Base-by-base conservation (phyloP, 1,284 basidiomycete species). In the Fomitopsis palustris region DNA sequence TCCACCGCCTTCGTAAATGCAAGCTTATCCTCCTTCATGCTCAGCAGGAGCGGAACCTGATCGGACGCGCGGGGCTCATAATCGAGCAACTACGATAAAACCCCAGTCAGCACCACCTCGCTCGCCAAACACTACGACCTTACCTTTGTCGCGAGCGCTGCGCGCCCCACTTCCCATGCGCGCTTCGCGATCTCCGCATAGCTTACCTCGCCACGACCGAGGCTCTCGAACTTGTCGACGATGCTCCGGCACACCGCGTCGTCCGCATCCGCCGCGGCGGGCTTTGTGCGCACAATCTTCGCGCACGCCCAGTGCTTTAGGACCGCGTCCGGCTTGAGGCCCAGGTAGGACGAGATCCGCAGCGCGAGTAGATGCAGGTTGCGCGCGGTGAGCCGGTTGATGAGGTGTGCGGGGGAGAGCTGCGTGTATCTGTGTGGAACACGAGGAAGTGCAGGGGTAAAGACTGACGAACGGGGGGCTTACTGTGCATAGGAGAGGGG, bases 281-380 rank as follows among this genome's bases (percentile, higher is more conserved):
- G 77, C 64, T 86, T 84, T 8, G 92, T 86, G 7, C 85, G 84
- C 27, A 87, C 74, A 59, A 99, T 96, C 74, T 97, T 96, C 6
- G 93, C 91, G 61, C 88, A 88, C 0, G 97, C 96, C 97, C 97
- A 99, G 71, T 98, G 96, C 67, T 91, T 93, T 47, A 99, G 79
- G 0, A 99, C 95, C 0, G 86, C 81, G 62, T 96, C 92, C 0
- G 94, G 90, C 29, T 92, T 90, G 23, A 98, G 79, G 6, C 83
- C 82, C 16, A 99, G 82, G 74, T 88, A 93, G 9, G 86, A 82
- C 1, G 95, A 95, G 62, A 99, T 89, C n/a, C 94, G 87, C 6
- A 98, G 84, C 2, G 95, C 94, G 33, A 98, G 85, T 1, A 98
- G 84, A 71, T 99, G 96, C 61, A 95, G 82, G 64, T 95, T 94